Conservation (phyloP, 1,139 yeast species). For the Candida sojae region DNA sequence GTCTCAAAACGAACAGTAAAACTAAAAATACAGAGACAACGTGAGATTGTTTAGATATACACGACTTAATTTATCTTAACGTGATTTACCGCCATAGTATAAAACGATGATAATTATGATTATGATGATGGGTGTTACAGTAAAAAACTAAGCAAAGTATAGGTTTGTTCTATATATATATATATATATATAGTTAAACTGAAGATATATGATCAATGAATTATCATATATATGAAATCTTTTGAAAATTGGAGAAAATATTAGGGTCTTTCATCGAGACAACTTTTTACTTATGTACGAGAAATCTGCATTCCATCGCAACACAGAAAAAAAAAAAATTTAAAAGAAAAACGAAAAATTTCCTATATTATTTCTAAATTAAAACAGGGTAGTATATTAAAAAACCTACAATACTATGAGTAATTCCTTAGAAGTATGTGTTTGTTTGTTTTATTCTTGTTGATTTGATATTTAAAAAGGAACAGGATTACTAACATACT, state of each 20-base stretch:
- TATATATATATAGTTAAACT: too few species aligned
- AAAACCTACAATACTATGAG: slow-evolving; percentile 7
- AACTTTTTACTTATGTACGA: too few species aligned
- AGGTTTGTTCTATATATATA: too few species aligned
- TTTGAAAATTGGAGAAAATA: too few species aligned
- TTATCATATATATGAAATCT: too few species aligned
- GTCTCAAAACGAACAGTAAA: too few species aligned
- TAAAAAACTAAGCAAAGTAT: too few species aligned
- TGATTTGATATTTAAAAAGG: neutral
- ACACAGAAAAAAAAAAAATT: slow-evolving; percentile 1
- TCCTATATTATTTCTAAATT: neutral
- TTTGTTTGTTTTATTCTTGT: neutral
- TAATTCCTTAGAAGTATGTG: slow-evolving; percentile 47
- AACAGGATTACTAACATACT: slow-evolving; percentile 24
- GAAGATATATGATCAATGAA: too few species aligned
- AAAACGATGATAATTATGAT: too few species aligned
- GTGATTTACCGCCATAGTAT: too few species aligned
- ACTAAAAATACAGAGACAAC: neutral
- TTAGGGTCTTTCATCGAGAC: too few species aligned
- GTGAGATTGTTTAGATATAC: neutral
- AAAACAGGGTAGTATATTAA: neutral
- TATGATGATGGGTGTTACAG: too few species aligned
- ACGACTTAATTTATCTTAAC: neutral
- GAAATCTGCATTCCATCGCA: slow-evolving; percentile 1
- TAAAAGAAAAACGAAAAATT: slow-evolving; percentile 2